Evolutionary conservation across 1,284 basidiomycete genomes (phyloP).

Genomic region (Sparassis latifolia): DNA sequence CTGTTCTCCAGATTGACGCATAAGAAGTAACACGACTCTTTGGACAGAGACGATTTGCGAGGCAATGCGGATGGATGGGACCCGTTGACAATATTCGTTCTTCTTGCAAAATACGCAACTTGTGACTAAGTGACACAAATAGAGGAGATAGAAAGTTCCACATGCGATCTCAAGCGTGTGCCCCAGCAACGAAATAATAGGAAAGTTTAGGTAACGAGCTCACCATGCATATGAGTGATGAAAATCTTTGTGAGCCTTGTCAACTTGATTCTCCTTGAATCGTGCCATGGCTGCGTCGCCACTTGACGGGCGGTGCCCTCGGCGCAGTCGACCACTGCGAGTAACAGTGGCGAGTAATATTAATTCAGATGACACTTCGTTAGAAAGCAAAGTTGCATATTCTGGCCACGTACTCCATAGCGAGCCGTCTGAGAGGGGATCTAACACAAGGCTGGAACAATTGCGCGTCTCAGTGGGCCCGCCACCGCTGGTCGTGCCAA

Average conservation of each 20-base stretch:
- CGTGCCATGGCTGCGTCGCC: slow-evolving; percentile 28
- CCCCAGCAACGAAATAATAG: neutral
- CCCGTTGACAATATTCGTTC: no score
- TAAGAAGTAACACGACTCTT: no score
- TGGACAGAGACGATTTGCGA: no score
- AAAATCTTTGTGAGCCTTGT: slow-evolving; percentile 69
- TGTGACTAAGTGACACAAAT: no score
- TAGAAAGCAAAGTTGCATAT: neutral
- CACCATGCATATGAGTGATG: slow-evolving; percentile 87
- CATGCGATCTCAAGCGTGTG: no score
- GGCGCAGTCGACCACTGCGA: slow-evolving; percentile 78
- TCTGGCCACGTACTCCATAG: slow-evolving; percentile 54
- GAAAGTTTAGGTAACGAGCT: neutral
- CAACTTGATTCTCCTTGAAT: slow-evolving; percentile 35
- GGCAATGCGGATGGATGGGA: no score
- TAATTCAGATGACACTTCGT: neutral
- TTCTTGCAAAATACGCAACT: no score
- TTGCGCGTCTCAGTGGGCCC: slow-evolving; percentile 64
- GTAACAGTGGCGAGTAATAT: neutral
- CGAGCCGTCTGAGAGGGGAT: slow-evolving; percentile 44
- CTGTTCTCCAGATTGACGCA: no score
- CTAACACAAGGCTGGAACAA: slow-evolving; percentile 63
- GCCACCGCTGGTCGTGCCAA: slow-evolving; percentile 71
- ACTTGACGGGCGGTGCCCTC: slow-evolving; percentile 73
- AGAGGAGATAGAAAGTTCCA: no score